A percentile compares a stretch with the other conserved stretches of the same genome.
Evolutionary conservation across 2,329 filamentous ascomycete species (phyloP).

Genomic region (Dactylellina drechsleri): DNA sequence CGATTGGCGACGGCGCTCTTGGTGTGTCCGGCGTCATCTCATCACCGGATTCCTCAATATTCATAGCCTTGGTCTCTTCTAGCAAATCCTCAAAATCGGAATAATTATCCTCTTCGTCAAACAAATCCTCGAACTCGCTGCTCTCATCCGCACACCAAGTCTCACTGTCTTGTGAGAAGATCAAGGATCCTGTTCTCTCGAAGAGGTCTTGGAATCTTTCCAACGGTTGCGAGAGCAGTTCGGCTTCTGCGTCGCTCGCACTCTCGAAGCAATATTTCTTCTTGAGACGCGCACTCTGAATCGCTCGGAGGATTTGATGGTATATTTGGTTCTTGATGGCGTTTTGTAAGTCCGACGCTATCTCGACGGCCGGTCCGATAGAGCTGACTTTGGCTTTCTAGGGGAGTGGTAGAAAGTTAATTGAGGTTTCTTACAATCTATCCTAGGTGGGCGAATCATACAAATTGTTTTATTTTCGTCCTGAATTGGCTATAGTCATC

Average conservation of each 20-base stretch:
- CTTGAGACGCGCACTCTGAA: conserved; percentile 22
- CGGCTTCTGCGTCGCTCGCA: conserved; percentile 17
- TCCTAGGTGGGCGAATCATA: conserved; percentile 2
- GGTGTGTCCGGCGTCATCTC: conserved; percentile 36
- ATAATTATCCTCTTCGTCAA: conserved; percentile 43
- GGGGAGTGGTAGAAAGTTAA: too few relatives aligned
- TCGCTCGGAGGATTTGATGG: conserved; percentile 37
- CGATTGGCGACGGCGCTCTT: too few relatives aligned
- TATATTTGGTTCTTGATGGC: conserved; percentile 35
- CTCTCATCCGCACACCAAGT: conserved; percentile 2
- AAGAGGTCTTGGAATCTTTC: conserved; percentile 52
- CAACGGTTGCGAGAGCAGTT: conserved; percentile 36
- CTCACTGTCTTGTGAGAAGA: conserved; percentile 23
- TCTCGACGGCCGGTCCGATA: conserved; percentile 1
- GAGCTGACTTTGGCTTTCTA: conserved; percentile 34
- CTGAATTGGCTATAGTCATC: conserved; percentile 40
- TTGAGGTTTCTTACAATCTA: background rate
- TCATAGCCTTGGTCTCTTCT: conserved; percentile 18
- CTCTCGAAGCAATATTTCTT: conserved; percentile 30
- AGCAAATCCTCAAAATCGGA: conserved; percentile 51
- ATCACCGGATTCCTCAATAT: background rate
- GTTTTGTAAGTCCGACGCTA: conserved; percentile 37
- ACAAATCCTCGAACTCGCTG: conserved; percentile 47
- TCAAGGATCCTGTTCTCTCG: conserved; percentile 23
- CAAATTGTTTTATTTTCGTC: conserved; percentile 33